Evolutionary conservation across 495 filamentous ascomycete genomes (phyloP).

Genomic region (Hypoxylon subgilvum): DNA sequence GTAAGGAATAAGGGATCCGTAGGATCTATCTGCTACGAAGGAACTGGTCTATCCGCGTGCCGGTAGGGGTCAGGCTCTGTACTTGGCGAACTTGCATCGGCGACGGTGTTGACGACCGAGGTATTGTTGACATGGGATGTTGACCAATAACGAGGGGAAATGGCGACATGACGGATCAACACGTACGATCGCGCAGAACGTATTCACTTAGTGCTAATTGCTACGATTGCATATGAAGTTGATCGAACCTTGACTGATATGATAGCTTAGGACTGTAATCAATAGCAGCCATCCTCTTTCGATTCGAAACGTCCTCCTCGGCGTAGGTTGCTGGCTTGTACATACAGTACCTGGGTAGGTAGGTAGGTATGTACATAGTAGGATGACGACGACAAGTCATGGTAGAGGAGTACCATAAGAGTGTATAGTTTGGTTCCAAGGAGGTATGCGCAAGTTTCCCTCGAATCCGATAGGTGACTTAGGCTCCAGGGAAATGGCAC

Average conservation of each 20-base stretch:
- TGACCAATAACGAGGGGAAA: slow-evolving; percentile 17
- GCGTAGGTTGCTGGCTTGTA: too few relatives aligned
- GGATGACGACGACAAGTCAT: slow-evolving; percentile 6
- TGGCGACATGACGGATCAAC: slow-evolving; percentile 19
- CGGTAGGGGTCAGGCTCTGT: slow-evolving; percentile 7
- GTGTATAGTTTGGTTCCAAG: neutral
- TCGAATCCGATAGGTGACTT: slow-evolving; percentile 19
- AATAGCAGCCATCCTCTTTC: neutral
- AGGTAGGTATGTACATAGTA: slow-evolving; percentile 4
- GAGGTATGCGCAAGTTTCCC: slow-evolving; percentile 5
- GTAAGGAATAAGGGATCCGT: slow-evolving; percentile 3
- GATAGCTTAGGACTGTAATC: slow-evolving; percentile 2
- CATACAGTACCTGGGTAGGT: neutral
- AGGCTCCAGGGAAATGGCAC: slow-evolving; percentile 18
- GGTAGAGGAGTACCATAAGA: slow-evolving; percentile 7
- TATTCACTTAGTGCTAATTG: slow-evolving; percentile 6
- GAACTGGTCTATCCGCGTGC: slow-evolving; percentile 19
- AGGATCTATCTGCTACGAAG: slow-evolving; percentile 3
- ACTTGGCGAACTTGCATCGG: neutral
- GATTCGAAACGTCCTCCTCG: slow-evolving; percentile 8
- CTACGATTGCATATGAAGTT: neutral
- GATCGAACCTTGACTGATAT: slow-evolving; percentile 1
- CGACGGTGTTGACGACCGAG: neutral
- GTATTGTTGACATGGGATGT: slow-evolving; percentile 1
- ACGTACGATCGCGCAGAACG: slow-evolving; percentile 4